Evolutionary conservation across 441 rosid genomes (phyloP), one percentile per base, ranked within the genome.

Genomic region (Erodium texanum): DNA sequence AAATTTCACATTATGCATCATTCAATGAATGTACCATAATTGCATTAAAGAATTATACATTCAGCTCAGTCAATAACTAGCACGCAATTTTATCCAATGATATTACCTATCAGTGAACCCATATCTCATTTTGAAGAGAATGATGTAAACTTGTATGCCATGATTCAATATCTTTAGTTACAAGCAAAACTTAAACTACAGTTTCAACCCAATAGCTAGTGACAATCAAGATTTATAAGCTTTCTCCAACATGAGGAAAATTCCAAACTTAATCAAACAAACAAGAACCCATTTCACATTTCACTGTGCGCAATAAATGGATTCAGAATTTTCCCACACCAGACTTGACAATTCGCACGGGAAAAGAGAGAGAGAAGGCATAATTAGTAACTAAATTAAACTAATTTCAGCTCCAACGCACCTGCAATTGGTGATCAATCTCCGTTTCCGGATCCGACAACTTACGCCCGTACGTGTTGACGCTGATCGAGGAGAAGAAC

Each of bases 381-480:
- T 0, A 45, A 45, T 15, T 7, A 45, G 3, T 2, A 45, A 45
- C n/a, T 45, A 1, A 45, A 45, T 16, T 10, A 38, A 38, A 38
- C 11, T 10, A 7, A 38, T 7, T 38, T 38, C 56, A 50, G 19
- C 56, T 0, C 18, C 58, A 4, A 70, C 67, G 0, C 41, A 93
- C 98, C 98, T 94, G 99, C 76, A 92, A 78, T 64, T 77, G 83
- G 70, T 81, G 98, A 75, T 94, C 99, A 48, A 80, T 43, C 72
- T 88, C 91, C 2, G 99, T 92, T 54, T 79, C 88, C 14, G 96
- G 98, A 85, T 92, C 98, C 45, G 86, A 88, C 99, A 89, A 87
- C 66, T 75, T 81, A 77, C 84, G 92, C 5, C 99, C 98, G 52
- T 94, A 97, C 1, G 92, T 81, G 62, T 90, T 94, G 62, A 90